A percentile compares a stretch with the other conserved stretches of the same genome.
These are phyloP conservation scores for Exobasidium rhododendri DNA, from an alignment of 1,284 basidiomycete species.

Conservation along the genomic window DNA sequence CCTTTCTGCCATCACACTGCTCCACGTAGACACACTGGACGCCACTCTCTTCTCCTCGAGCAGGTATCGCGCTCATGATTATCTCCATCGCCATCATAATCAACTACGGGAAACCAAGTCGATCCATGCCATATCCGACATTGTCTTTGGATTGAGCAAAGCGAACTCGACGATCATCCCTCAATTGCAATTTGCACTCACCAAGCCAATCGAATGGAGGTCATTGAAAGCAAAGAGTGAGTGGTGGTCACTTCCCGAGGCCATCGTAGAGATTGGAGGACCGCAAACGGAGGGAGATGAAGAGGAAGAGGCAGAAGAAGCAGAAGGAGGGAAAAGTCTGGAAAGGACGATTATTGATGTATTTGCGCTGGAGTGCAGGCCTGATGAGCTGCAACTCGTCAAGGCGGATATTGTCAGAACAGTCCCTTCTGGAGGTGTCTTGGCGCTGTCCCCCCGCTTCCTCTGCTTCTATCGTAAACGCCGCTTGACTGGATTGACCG, in stretches of 20 bases:
- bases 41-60: slow-evolving; percentile 39
- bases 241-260: neutral
- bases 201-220: neutral
- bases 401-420: slow-evolving; percentile 40
- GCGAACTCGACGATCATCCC: neutral
- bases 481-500: slow-evolving; percentile 18
- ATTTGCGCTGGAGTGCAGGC: slow-evolving; percentile 5
- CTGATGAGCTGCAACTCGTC: slow-evolving; percentile 28
- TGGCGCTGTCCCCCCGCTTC: slow-evolving; percentile 40
- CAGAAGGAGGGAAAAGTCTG: neutral
- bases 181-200: slow-evolving; percentile 2
- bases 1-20: slow-evolving; percentile 31
- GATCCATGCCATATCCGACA: neutral
- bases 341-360: neutral
- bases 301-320: slow-evolving; percentile 5
- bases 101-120: neutral
- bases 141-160: neutral
- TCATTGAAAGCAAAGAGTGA: neutral
- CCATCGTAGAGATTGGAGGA: neutral
- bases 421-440: slow-evolving; percentile 35
- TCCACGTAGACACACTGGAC: slow-evolving; percentile 27
- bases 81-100: slow-evolving; percentile 15
- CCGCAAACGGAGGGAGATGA: neutral
- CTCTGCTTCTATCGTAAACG: slow-evolving; percentile 37
- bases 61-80: slow-evolving; percentile 27